Base-by-base conservation (phyloP, 129 eudicot genomes). In the Saussurea involucrata region DNA sequence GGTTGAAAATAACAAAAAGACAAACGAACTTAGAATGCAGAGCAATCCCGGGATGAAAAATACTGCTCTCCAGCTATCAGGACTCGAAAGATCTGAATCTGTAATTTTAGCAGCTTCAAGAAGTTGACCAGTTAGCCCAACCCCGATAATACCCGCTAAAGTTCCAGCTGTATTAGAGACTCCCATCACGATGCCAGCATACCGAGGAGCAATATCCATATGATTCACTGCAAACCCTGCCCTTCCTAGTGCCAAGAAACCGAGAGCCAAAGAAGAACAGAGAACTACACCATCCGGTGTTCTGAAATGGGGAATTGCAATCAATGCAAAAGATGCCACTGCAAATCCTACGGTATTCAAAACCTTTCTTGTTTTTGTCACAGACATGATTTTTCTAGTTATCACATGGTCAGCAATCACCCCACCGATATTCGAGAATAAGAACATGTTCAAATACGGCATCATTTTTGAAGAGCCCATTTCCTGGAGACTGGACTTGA, bases 381-480 rank as follows among this genome's bases (percentile, higher is more conserved):
- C 88, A 1, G 98, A 91, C 86, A 91, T 68, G 12, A 89, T 81
- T 74, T 72, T 86, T 85, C 85, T 86, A 3, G 97, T 94, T 69
- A 94, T 83, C 79, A 94, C 82, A 61, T 89, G 87, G 80, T 94
- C 98, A 2, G 98, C 98, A 61, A 89, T 76, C 74, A 89, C 96
- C 17, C 98, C 98, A 8, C 98, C 98, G 24, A 94, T 89, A 57
- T 91, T 94, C 25, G 97, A 94, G 83, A 91, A 94, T 69, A 94
- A 22, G 81, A 94, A 94, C 98, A 94, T 94, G 83, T 91, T 94
- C 3, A 94, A 57, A 65, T 91, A 94, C n/a, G 98, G 98, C 85
- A 94, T 69, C 98, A 94, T 94, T 76, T 94, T 94, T 15, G 97
- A 91, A 33, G 98, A 91, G 22, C 98, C 97, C 98, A 91, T 94